phyloP scores from a whole-genome alignment of 2,329 filamentous ascomycete species.

The Volutella citrinella region DNA sequence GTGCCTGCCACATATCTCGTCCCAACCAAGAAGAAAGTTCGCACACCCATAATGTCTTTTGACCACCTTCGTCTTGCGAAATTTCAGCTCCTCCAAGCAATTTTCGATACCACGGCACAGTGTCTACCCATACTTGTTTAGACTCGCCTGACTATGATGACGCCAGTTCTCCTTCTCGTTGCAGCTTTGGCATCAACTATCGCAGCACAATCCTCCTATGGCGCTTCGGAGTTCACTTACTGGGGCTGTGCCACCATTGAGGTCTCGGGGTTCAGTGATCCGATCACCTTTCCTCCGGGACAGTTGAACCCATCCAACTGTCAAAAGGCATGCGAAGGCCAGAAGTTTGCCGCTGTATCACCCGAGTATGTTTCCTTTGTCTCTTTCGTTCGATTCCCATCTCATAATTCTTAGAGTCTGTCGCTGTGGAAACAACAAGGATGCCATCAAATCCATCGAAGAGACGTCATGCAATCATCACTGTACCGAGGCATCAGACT shows the following conservation, averaged over 20 bases:
- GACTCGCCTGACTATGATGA: no score
- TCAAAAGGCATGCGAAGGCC: constrained; percentile 15
- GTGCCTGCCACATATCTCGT: no score
- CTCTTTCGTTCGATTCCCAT: not conserved
- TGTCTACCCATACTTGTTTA: no score
- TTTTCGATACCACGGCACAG: no score
- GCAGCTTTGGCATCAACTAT: no score
- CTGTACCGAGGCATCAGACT: constrained; percentile 26
- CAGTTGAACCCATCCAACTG: constrained; percentile 18
- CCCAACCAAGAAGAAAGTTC: no score
- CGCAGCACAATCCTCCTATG: no score
- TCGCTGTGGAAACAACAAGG: constrained; percentile 32
- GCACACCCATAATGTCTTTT: no score
- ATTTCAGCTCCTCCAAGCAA: no score
- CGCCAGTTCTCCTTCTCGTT: no score
- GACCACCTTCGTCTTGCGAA: no score
- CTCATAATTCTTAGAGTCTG: constrained; percentile 27
- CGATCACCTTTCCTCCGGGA: constrained; percentile 11
- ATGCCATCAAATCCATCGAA: constrained; percentile 24
- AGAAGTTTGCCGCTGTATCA: constrained; percentile 23
- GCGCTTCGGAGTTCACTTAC: constrained; percentile 17
- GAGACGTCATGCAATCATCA: constrained; percentile 30
- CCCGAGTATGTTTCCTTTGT: constrained; percentile 25
- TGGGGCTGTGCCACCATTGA: constrained; percentile 23
- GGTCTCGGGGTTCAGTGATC: constrained; percentile 12